Base-by-base conservation (phyloP, 345 rosid genomes). In the Ailanthus altissimus region DNA sequence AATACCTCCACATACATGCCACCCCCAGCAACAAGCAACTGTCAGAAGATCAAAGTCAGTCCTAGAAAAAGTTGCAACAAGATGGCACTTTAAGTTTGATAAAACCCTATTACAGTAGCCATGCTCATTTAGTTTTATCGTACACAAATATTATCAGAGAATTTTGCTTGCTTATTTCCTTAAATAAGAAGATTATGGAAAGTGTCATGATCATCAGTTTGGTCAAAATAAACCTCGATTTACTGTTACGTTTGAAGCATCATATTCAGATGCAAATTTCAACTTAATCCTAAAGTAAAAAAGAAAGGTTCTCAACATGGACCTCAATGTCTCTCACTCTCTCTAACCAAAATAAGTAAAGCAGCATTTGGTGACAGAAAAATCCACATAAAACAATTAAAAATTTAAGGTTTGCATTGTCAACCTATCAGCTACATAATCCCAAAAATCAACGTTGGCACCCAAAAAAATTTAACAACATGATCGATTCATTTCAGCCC, bases 21-120 rank as follows among this genome's bases (percentile, higher is more conserved):
- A 9, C 99, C 99, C 6, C 94, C 98, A n/a, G 98, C 97, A 72
- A 96, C 94, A 74, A 96, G 98, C 85, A 96, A 75, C 99, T 96
- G 86, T 78, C 72, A 64, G 8, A 77, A 15, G 8, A 57, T 32
- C 58, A 67, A 26, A 74, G 46, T 64, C 58, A 57, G 75, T 56
- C 72, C 36, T 9, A 14, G 32, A 72, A 23, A 40, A 46, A 21
- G 1, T 58, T 38, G 21, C 25, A 12, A 45, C 8, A 70, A 62
- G 25, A 74, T 62, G 42, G 46, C 65, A 67, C 0, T 4, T 25
- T 6, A 50, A 62, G 9, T 28, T 51, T 13, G 13, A 64, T 16
- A 14, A 57, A 72, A 62, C 47, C 43, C 15, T 10, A 46, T 60
- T 51, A 56, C 8, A 12, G 32, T 32, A 26, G 57, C 26, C 14